These are phyloP conservation scores for Cochlearia excelsa DNA, from an alignment of 345 rosid species.

Conservation along the genomic window DNA sequence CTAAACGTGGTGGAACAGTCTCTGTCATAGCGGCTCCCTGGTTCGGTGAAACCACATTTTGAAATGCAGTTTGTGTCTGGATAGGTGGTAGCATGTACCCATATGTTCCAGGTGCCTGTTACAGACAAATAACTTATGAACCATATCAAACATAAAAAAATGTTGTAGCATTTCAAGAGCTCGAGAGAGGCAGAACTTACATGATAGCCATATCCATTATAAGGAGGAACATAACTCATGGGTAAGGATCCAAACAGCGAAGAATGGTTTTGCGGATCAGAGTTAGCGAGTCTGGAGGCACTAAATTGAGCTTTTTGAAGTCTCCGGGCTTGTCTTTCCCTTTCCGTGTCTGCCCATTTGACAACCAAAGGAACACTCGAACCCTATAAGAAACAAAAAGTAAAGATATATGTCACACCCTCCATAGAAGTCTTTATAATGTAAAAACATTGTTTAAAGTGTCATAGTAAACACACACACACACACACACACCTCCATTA, in stretches of 20 bases:
- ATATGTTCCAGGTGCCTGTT: constrained; percentile 81
- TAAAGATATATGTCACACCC: constrained; percentile 5
- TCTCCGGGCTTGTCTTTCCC: constrained; percentile 86
- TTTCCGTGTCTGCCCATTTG: constrained; percentile 99
- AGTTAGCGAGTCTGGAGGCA: constrained; percentile 47
- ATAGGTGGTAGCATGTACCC: constrained; percentile 85
- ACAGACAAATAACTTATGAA: not conserved
- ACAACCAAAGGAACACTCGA: constrained; percentile 92
- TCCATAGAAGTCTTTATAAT: not conserved
- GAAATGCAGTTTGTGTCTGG: constrained; percentile 73
- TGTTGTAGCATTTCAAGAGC: too few species aligned
- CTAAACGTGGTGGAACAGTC: constrained; percentile 56
- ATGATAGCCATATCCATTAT: constrained; percentile 90
- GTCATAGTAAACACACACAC: constrained; percentile 35
- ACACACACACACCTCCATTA: constrained; percentile 91
- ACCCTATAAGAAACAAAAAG: constrained; percentile 56
- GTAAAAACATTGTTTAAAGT: too few species aligned
- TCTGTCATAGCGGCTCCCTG: constrained; percentile 40
- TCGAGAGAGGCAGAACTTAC: constrained; percentile 32
- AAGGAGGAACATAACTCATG: constrained; percentile 75
- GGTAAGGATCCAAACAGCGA: constrained; percentile 88
- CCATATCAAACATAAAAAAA: too few species aligned
- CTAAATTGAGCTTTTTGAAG: constrained; percentile 81
- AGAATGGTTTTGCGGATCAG: constrained; percentile 36
- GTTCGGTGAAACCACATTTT: constrained; percentile 63